Percentiles rank a stretch among this genome's conserved stretches.
These are phyloP conservation scores for Aspergillus unguis DNA, from an alignment of 2,329 filamentous ascomycete species.

Conservation along the genomic window DNA sequence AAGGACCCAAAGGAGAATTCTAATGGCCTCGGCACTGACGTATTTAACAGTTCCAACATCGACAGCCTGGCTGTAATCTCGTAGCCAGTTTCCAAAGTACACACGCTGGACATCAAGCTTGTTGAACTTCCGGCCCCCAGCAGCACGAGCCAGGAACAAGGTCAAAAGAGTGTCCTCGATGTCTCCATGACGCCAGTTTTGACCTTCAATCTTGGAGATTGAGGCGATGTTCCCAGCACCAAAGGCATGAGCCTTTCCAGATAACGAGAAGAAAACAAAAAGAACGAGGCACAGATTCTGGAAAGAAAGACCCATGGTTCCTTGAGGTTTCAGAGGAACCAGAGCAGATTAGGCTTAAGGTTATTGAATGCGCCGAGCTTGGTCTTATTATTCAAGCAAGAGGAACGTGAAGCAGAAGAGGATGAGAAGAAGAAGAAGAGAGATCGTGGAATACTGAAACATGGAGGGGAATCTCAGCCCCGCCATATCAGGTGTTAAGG, in stretches of 20 bases:
- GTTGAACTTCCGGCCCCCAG: constrained; percentile 75
- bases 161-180: constrained; percentile 86
- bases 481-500: constrained; percentile 2
- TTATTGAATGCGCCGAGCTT: too few species aligned
- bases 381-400: too few species aligned
- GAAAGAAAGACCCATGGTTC: constrained; percentile 20
- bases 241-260: constrained; percentile 69
- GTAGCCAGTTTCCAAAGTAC: constrained; percentile 95
- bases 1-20: constrained; percentile 81
- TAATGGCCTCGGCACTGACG: constrained; percentile 85
- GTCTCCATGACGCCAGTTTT: constrained; percentile 88
- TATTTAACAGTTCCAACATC: constrained; percentile 90
- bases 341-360: not conserved
- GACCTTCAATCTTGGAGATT: constrained; percentile 74
- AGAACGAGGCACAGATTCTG: constrained; percentile 37
- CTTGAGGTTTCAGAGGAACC: not conserved
- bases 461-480: constrained; percentile 8
- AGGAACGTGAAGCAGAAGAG: not conserved
- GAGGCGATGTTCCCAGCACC: constrained; percentile 86
- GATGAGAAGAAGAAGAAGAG: not conserved
- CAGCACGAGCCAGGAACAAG: constrained; percentile 62
- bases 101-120: constrained; percentile 84
- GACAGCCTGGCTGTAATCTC: constrained; percentile 89
- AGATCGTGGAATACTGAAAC: not conserved
- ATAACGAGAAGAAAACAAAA: constrained; percentile 61